Evolutionary conservation across 2,329 filamentous ascomycete genomes (phyloP).

Genomic region (Alternaria gaisen): DNA sequence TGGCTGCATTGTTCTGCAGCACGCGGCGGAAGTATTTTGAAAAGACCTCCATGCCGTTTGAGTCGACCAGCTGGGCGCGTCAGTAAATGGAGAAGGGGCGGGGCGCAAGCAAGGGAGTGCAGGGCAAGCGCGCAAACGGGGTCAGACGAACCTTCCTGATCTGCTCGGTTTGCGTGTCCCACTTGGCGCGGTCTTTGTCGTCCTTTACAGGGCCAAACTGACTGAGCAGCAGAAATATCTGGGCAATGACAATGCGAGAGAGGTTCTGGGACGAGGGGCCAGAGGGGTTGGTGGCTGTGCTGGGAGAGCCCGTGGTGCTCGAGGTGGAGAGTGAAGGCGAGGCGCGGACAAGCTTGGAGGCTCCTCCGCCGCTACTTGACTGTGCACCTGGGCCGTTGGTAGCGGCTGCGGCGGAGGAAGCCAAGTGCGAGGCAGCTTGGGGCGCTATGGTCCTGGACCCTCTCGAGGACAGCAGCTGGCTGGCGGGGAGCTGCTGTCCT

Average conservation of each 20-base stretch:
- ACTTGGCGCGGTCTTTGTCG: constrained; percentile 90
- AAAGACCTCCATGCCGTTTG: constrained; percentile 99
- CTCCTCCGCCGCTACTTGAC: constrained; percentile 63
- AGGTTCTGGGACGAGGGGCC: constrained; percentile 60
- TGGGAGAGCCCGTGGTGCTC: constrained; percentile 64
- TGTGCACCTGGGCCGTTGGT: constrained; percentile 62
- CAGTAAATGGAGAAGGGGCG: constrained; percentile 19
- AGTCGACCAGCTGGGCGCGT: constrained; percentile 80
- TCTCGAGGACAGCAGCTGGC: constrained; percentile 65
- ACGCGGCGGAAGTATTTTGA: constrained; percentile 94
- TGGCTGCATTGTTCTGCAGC: constrained; percentile 86
- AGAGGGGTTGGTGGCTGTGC: constrained; percentile 58
- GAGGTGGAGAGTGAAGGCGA: constrained; percentile 61
- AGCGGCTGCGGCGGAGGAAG: constrained; percentile 62
- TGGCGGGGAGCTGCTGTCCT: constrained; percentile 63
- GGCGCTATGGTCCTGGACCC: constrained; percentile 65
- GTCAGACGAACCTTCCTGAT: constrained; percentile 78
- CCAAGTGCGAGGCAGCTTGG: constrained; percentile 62
- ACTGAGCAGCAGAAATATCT: constrained; percentile 92
- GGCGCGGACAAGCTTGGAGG: constrained; percentile 65
- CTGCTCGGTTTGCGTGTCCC: constrained; percentile 89
- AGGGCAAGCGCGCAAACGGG: constrained; percentile 11
- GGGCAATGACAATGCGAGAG: constrained; percentile 92
- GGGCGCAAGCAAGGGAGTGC: too few species aligned
- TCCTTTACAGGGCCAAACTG: constrained; percentile 78